Evolutionary conservation across 2,329 filamentous ascomycete genomes (phyloP).

Genomic region (Pseudogymnoascus pannorum): DNA sequence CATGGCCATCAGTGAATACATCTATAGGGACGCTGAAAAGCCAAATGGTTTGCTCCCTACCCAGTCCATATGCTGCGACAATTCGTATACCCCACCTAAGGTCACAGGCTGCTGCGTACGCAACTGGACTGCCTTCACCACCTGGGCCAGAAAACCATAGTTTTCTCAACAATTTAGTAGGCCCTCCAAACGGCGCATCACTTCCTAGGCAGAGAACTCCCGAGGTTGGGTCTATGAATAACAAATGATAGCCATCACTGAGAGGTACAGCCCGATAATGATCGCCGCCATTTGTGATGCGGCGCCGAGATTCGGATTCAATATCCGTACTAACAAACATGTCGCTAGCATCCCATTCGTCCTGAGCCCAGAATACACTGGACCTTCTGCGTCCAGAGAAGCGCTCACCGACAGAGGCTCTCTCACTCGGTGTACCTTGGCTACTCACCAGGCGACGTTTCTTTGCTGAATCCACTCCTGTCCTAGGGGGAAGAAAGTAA

Average conservation of each 20-base stretch:
- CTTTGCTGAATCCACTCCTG: constrained; percentile 43
- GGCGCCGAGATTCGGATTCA: constrained; percentile 12
- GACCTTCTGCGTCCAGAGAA: constrained; percentile 20
- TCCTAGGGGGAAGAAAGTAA: constrained; percentile 52
- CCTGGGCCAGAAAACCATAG: constrained; percentile 41
- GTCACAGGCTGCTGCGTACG: constrained; percentile 52
- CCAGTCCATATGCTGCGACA: constrained; percentile 47
- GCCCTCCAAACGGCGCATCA: constrained; percentile 49
- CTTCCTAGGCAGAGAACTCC: constrained; percentile 52
- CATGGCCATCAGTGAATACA: constrained; percentile 36
- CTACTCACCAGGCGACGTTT: constrained; percentile 58
- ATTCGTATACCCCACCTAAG: constrained; percentile 50
- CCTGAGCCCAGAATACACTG: constrained; percentile 23
- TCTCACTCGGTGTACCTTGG: constrained; percentile 38
- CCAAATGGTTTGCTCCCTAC: constrained; percentile 38
- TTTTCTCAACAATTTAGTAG: constrained; percentile 50
- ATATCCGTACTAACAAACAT: constrained; percentile 13
- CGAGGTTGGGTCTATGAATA: constrained; percentile 55
- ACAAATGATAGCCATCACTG: constrained; percentile 56
- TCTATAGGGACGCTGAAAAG: constrained; percentile 56
- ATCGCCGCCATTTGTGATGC: constrained; percentile 34
- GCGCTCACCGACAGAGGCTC: constrained; percentile 22
- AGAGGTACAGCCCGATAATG: constrained; percentile 58
- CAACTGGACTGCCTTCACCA: constrained; percentile 34
- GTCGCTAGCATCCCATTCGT: not conserved